Evolutionary conservation across 1,139 yeast genomes (phyloP).

Genomic region (Protomyces arabidopsidicola): DNA sequence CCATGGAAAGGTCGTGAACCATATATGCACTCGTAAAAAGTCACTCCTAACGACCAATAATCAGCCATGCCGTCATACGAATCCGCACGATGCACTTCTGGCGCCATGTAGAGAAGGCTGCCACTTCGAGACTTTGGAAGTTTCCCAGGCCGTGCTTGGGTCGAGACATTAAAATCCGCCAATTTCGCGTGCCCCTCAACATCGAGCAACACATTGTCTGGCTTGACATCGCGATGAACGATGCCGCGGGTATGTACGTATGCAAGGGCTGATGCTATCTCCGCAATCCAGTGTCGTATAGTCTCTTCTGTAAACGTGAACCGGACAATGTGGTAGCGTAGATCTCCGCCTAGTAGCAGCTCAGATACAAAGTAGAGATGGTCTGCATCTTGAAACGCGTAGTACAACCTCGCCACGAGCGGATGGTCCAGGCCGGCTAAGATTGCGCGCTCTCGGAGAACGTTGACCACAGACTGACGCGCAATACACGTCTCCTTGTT

Average conservation of each 20-base stretch:
- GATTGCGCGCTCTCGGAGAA: conserved; percentile 59
- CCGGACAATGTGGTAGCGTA: conserved; percentile 65
- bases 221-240: conserved; percentile 65
- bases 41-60: conserved; percentile 92
- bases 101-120: conserved; percentile 87
- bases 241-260: conserved; percentile 59
- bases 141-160: conserved; percentile 33
- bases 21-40: conserved; percentile 71
- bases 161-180: conserved; percentile 62
- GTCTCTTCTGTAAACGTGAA: conserved; percentile 55
- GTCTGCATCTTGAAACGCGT: conserved; percentile 74
- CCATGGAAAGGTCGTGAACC: conserved; percentile 43
- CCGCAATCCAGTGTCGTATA: conserved; percentile 63
- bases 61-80: conserved; percentile 67
- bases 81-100: conserved; percentile 57
- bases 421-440: conserved; percentile 64
- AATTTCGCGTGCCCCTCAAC: conserved; percentile 66
- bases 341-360: conserved; percentile 83
- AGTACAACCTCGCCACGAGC: conserved; percentile 71
- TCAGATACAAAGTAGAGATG: conserved; percentile 58
- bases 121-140: conserved; percentile 48
- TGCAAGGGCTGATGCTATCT: conserved; percentile 61
- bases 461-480: conserved; percentile 43
- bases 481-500: conserved; percentile 31
- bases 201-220: conserved; percentile 63